Evolutionary conservation across 2,329 filamentous ascomycete genomes (phyloP).

Genomic region (Cucurbitaria berberidis): DNA sequence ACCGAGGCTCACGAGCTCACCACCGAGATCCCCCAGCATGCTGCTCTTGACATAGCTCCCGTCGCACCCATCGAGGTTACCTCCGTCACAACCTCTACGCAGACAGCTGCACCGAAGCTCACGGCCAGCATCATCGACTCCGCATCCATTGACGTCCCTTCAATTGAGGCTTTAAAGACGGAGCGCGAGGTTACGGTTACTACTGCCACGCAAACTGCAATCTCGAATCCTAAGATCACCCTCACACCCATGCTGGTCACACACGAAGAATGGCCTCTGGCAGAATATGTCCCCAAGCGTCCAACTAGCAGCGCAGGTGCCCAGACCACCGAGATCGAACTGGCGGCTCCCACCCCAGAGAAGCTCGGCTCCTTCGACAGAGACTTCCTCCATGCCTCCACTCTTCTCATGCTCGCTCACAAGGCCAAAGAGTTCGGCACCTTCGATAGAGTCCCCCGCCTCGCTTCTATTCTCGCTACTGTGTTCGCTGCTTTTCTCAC

Average conservation of each 20-base stretch:
- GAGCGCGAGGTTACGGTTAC: not conserved
- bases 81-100: not conserved
- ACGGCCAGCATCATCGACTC: not conserved
- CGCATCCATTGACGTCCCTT: not conserved
- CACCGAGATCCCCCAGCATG: not conserved
- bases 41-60: conserved; percentile 2
- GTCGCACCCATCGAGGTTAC: not conserved
- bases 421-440: conserved; percentile 1
- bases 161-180: not conserved
- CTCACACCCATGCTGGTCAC: conserved; percentile 4
- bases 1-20: conserved; percentile 8
- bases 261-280: conserved; percentile 9
- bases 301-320: not conserved
- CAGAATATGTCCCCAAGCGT: not conserved
- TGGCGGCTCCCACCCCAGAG: not conserved
- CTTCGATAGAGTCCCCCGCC: not conserved
- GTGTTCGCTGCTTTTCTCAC: conserved; percentile 9
- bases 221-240: conserved; percentile 1
- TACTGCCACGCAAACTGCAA: conserved; percentile 2
- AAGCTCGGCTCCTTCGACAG: conserved; percentile 1
- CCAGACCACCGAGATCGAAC: conserved; percentile 2
- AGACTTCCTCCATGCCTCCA: conserved; percentile 1
- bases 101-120: conserved; percentile 1
- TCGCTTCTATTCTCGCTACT: too few relatives aligned
- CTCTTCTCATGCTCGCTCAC: not conserved